Evolutionary conservation across 108 stramenopile genomes (phyloP).

Genomic region (Cyclotella choctawhatcheeana): DNA sequence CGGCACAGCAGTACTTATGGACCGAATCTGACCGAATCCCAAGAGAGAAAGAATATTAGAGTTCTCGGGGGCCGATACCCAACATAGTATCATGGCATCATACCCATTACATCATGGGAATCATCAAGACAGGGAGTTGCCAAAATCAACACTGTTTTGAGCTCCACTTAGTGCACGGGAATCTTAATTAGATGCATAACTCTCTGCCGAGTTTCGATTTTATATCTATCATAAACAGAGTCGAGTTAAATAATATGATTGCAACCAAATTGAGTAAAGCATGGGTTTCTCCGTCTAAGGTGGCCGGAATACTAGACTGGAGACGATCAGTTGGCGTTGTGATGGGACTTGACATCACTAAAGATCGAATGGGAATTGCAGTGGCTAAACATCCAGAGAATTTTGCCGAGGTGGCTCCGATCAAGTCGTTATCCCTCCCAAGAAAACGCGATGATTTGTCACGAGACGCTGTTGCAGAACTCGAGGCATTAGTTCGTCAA

Average conservation of each 20-base stretch:
- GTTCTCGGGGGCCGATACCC: too few species aligned
- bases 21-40: too few species aligned
- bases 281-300: slow-evolving; percentile 45
- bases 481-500: slow-evolving; percentile 32
- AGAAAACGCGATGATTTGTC: slow-evolving; percentile 23
- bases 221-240: not conserved
- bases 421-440: slow-evolving; percentile 28
- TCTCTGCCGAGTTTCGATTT: too few species aligned
- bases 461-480: slow-evolving; percentile 25
- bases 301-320: slow-evolving; percentile 48
- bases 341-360: slow-evolving; percentile 39
- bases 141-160: too few species aligned
- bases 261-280: slow-evolving; percentile 46
- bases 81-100: too few species aligned
- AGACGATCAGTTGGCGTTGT: slow-evolving; percentile 39
- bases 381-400: slow-evolving; percentile 44
- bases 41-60: too few species aligned
- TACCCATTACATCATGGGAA: too few species aligned
- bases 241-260: slow-evolving; percentile 20
- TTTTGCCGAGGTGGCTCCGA: slow-evolving; percentile 10
- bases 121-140: too few species aligned
- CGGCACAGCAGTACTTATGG: too few species aligned
- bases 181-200: too few species aligned
- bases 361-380: slow-evolving; percentile 46
- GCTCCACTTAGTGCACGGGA: too few species aligned